Percentiles rank a stretch among this genome's conserved stretches.
phyloP scores from a whole-genome alignment of 768 basidiomycete genomes.

The Russula emetica region DNA sequence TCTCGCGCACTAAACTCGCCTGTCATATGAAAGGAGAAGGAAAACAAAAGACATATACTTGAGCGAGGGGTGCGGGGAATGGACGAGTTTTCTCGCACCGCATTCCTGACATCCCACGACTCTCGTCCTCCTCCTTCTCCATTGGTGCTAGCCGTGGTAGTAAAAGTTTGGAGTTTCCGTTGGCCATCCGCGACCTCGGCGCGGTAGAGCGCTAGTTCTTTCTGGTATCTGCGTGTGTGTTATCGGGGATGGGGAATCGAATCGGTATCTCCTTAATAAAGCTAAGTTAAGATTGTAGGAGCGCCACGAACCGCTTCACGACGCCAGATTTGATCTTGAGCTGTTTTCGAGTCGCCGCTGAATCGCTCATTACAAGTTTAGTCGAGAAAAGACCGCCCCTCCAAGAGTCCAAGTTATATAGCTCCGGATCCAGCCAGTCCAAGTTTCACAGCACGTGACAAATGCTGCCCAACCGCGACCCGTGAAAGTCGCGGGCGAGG shows the following conservation, averaged over 20 bases:
- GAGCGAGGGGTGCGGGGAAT: slow-evolving; percentile 11
- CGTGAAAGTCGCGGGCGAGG: no score
- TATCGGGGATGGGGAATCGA: neutral
- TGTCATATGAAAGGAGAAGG: no score
- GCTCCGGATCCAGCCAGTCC: no score
- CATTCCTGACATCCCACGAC: slow-evolving; percentile 74
- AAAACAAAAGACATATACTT: neutral
- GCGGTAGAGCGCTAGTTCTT: slow-evolving; percentile 63
- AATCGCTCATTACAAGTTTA: slow-evolving; percentile 41
- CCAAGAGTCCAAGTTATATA: no score
- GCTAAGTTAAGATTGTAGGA: neutral
- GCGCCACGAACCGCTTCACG: slow-evolving; percentile 52
- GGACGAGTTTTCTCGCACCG: slow-evolving; percentile 41
- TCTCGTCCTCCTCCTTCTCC: slow-evolving; percentile 46
- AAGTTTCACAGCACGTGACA: no score
- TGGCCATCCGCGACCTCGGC: slow-evolving; percentile 60
- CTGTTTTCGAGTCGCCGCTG: slow-evolving; percentile 51
- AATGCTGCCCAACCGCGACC: no score
- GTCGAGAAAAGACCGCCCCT: neutral
- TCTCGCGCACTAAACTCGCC: slow-evolving; percentile 53
- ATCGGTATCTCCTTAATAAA: neutral
- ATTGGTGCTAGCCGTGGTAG: slow-evolving; percentile 39
- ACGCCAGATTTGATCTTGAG: slow-evolving; percentile 74
- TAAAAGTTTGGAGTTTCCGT: slow-evolving; percentile 55
- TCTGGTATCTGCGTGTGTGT: slow-evolving; percentile 37